Base-by-base conservation (phyloP, 352 stramenopile species). In the Globisporangium heterothallicum region DNA sequence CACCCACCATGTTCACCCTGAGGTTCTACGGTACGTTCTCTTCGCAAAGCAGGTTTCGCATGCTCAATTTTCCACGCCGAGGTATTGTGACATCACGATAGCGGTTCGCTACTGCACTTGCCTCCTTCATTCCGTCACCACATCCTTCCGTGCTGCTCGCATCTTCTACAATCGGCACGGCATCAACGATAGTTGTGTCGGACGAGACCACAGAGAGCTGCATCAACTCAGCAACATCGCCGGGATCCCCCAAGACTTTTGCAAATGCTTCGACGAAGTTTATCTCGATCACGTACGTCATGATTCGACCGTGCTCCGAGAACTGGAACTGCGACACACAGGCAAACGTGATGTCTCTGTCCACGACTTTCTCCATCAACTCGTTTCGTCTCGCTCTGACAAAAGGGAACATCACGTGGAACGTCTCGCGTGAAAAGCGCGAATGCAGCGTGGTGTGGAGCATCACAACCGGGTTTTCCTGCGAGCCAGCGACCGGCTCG, bases 391-490 rank as follows among this genome's bases (percentile, higher is more conserved):
- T 30, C 13, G 21, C 5, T 12, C 49, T 12, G 19, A 58, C 50
- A 26, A 60, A 58, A 3, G 64, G 59, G 41, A 68, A 72, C 43
- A 72, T 41, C 12, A 49, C 9, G 8, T 43, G n/a, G 18, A 73
- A 34, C 34, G 60, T 64, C 2, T 58, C 25, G 3, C 24, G 43
- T 2, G 21, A 35, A 9, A 49, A 19, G 25, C 16, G 25, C 14
- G 43, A 14, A 2, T 40, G 26, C 0, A 40, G 4, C 25, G n/a
- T 49, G 22, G 27, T 38, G 2, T 18, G 27, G 12, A 49, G 3
- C 24, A 49, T 32, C 43, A 49, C 43, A 14, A 49, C 25, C 25
- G 43, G 26, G 24, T 38, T 49, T 21, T 27, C 43, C 14, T 49
- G 7, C 3, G 25, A 27, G 2, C 34, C 43, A 3, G n/a, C 16